phyloP scores from a whole-genome alignment of 352 stramenopile species.

The Globisporangium iwayamae region DNA sequence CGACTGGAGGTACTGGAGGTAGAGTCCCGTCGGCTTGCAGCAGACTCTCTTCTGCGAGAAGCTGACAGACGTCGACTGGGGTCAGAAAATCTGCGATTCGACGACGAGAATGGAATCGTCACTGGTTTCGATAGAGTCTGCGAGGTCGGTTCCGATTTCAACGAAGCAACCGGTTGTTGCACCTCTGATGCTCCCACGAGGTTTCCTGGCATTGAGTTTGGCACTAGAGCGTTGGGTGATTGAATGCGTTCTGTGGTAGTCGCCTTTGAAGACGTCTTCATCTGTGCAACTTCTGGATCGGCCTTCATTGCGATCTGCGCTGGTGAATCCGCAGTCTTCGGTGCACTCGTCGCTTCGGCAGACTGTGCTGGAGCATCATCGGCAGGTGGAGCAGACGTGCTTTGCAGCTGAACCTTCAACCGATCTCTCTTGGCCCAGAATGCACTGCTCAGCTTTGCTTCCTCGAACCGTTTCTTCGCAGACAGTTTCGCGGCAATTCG shows the following conservation, averaged over 20 bases:
- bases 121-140: conserved; percentile 3
- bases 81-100: conserved; percentile 15
- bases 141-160: conserved; percentile 4
- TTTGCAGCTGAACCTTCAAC: conserved; percentile 33
- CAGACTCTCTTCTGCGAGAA: conserved; percentile 5
- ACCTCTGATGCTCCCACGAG: not conserved
- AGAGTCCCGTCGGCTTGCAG: conserved; percentile 10
- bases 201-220: not conserved
- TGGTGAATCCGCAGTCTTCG: conserved; percentile 1
- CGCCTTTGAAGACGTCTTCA: not conserved
- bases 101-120: conserved; percentile 14
- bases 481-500: conserved; percentile 63
- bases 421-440: conserved; percentile 66
- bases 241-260: not conserved
- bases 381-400: conserved; percentile 1
- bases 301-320: conserved; percentile 2
- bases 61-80: conserved; percentile 8
- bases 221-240: no score
- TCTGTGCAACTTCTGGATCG: conserved; percentile 4
- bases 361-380: not conserved
- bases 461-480: conserved; percentile 70
- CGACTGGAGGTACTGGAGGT: conserved; percentile 3
- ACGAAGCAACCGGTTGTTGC: not conserved
- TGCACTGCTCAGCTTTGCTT: conserved; percentile 59
- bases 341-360: not conserved